Base-by-base conservation (phyloP, 2,329 filamentous ascomycete genomes). In the Decorospora gaudefroyi region DNA sequence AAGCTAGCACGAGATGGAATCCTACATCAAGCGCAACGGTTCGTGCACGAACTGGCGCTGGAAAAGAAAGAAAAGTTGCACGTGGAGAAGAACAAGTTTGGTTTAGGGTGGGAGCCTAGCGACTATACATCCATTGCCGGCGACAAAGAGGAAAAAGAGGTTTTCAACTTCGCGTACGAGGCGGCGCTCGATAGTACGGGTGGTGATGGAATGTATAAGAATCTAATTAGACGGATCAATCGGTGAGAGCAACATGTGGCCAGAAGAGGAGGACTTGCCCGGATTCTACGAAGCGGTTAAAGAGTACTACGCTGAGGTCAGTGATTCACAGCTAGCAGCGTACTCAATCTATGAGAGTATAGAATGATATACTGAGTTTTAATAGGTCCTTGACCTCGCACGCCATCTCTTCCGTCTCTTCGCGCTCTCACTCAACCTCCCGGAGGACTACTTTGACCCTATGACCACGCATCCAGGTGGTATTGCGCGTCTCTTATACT, bases 91-190 rank as follows among this genome's bases (percentile, higher is more conserved):
- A 72, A 66, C 13, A 63, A 65, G 6, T 64, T 72, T 28, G 68
- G 72, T 22, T 63, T 72, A 22, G 72, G 72, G 1, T 75, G 65
- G 62, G 72, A 74, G 47, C 72, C 72, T 3, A 64, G 67, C 19
- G 68, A 71, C 30, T 72, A 66, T 38, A 73, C 71, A 0, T 71
- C 66, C 7, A 64, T 73, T 12, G 72, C 71, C 9, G 70, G 71
- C 9, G 68, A 67, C 22, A 51, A 64, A 11, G 72, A 75, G 53
- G 68, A 67, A 0, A 74, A 74, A 42, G 69, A 74, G 39, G 69
- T 64, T 2, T 74, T 73, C 56, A 74, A 74, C 36, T 74, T 68
- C 55, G 67, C 70, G 5, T 75, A 76, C 41, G 72, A 74, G 51
- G 58, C 53, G 13, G 62, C 52, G 6, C 57, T 75, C 4, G 73